Conservation (phyloP, 345 rosid species). For the Acer negundo region DNA sequence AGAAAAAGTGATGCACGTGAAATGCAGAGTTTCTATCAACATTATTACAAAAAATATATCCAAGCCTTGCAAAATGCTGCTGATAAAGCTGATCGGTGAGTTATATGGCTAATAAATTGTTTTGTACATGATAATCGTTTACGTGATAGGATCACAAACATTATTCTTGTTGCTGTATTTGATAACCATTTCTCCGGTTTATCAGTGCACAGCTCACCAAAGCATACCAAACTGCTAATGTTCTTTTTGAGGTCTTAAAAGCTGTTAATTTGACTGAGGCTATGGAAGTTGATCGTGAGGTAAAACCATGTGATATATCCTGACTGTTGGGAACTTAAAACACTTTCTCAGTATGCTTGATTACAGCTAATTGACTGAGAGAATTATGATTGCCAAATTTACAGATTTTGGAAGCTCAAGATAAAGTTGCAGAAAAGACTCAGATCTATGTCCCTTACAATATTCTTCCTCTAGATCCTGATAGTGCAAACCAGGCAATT, state of each 20-base stretch:
- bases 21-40: constrained; percentile 91
- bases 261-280: constrained; percentile 95
- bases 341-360: neutral
- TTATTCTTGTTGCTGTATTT: constrained; percentile 6
- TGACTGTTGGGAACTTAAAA: constrained; percentile 5
- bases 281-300: constrained; percentile 97
- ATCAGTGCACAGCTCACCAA: constrained; percentile 95
- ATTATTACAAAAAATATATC: constrained; percentile 80
- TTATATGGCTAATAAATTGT: constrained; percentile 18
- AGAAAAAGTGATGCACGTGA: constrained; percentile 92
- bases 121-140: neutral
- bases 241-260: constrained; percentile 96
- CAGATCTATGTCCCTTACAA: constrained; percentile 89
- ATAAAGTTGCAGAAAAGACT: constrained; percentile 92
- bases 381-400: constrained; percentile 21
- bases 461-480: constrained; percentile 98
- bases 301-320: constrained; percentile 32
- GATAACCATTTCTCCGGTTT: constrained; percentile 15
- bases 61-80: constrained; percentile 91
- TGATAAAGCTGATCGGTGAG: constrained; percentile 93
- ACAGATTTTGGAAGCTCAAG: constrained; percentile 96
- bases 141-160: neutral
- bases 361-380: constrained; percentile 11
- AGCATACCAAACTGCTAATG: constrained; percentile 99
- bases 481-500: constrained; percentile 96